Evolutionary conservation across 805 yeast species (phyloP).

Genomic region (Saccharomyces paradoxus): DNA sequence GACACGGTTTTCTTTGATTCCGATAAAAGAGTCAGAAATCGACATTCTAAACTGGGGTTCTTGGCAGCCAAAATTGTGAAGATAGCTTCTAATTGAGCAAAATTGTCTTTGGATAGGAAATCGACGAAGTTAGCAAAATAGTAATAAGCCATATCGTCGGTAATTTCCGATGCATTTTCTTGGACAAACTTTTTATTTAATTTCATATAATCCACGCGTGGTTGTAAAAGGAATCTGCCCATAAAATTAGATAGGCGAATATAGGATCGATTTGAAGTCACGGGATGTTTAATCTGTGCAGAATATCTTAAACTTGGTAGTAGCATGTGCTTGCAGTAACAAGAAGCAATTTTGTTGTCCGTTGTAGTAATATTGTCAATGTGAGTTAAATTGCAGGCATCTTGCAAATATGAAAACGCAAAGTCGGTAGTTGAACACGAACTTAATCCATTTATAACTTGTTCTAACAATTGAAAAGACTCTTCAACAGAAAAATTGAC

Average conservation of each 20-base stretch:
- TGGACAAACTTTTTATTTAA: slow-evolving; percentile 17
- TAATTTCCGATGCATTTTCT: slow-evolving; percentile 5
- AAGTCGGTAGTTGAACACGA: not conserved
- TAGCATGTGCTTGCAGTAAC: slow-evolving; percentile 16
- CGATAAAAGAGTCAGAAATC: slow-evolving; percentile 40
- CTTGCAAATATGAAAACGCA: not conserved
- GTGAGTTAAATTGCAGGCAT: slow-evolving; percentile 12
- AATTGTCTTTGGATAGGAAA: slow-evolving; percentile 18
- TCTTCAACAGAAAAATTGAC: not conserved
- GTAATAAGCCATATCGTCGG: slow-evolving; percentile 5
- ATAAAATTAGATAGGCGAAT: slow-evolving; percentile 5
- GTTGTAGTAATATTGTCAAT: slow-evolving; percentile 11
- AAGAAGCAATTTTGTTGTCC: slow-evolving; percentile 13
- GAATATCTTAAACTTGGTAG: slow-evolving; percentile 18
- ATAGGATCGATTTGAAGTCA: not conserved
- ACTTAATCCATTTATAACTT: not conserved
- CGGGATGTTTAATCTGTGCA: not conserved
- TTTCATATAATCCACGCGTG: slow-evolving; percentile 10
- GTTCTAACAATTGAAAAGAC: not conserved
- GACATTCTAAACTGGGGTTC: slow-evolving; percentile 36
- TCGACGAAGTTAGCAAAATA: slow-evolving; percentile 18
- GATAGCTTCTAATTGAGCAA: slow-evolving; percentile 37
- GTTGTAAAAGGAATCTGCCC: slow-evolving; percentile 12
- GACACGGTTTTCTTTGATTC: slow-evolving; percentile 47
- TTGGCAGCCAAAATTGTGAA: slow-evolving; percentile 36